Base-by-base conservation (phyloP, 140 eudicot genomes). In the Cichorium intybus region DNA sequence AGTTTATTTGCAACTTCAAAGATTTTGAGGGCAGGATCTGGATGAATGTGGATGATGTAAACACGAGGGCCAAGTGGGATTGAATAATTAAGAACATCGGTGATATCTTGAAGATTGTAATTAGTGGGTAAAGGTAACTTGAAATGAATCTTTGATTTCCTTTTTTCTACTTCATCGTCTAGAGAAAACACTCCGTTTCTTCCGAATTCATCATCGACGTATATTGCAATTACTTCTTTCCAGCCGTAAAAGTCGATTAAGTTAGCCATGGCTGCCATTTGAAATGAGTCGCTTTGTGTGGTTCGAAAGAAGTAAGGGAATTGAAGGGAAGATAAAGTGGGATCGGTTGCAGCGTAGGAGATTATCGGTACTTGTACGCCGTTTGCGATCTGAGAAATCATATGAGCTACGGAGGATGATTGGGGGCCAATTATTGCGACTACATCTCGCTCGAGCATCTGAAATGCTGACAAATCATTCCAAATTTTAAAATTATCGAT, bases 371-470 rank as follows among this genome's bases (percentile, higher is more conserved):
- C 85, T 62, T 85, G 82, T 21, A 88, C 77, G 16, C 79, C 87
- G 21, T 79, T 80, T 55, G 90, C 85, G 23, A 85, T 61, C 20
- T 79, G 80, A 11, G 89, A 79, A 26, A 85, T 56, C 59, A 82
- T 79, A 60, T 72, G 96, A n/a, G 94, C 83, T 66, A 77, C 77
- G 3, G 69, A 74, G 10, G 96, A 82, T 47, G 94, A 76, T 28
- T 88, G 89, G 56, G 96, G 94, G 10, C 94, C 96, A n/a, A 88
- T 75, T 54, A 85, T 69, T 9, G 94, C 87, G 18, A 85, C 87
- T 1, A 79, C 82, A 20, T 85, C 87, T 55, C 57, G 75, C 66
- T 80, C 94, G 20, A 88, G 79, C 65, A 80, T 75, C 84, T 82
- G 81, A 76, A 88, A 79, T 22, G 87, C 96, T 88, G 96, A 43